phyloP scores from a whole-genome alignment of 306 rosid genomes.

The Begonia peltatifolia region DNA sequence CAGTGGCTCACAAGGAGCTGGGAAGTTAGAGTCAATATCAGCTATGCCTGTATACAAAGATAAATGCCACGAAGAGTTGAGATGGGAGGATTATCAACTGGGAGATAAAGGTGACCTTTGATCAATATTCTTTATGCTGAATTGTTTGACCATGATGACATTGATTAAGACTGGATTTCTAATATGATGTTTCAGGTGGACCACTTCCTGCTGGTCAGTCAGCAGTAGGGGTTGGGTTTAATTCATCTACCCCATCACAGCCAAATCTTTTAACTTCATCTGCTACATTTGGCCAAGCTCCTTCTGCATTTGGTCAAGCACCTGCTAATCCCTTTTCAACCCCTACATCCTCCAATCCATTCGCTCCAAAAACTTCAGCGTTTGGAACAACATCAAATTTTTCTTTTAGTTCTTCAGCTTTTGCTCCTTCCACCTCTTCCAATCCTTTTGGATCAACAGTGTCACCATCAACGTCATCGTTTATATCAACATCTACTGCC shows the following conservation, averaged over 20 bases:
- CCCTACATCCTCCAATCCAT: constrained; percentile 39
- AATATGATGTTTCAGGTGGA: constrained; percentile 44
- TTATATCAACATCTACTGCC: constrained; percentile 30
- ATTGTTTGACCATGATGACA: too few species aligned
- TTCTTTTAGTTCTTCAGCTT: constrained; percentile 47
- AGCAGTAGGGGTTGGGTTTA: constrained; percentile 36
- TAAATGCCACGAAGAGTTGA: constrained; percentile 79
- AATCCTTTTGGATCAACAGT: constrained; percentile 29
- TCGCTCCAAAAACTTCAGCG: constrained; percentile 45
- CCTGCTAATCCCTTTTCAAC: constrained; percentile 50
- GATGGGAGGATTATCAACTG: constrained; percentile 88
- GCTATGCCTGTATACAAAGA: constrained; percentile 76
- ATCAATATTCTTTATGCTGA: neutral
- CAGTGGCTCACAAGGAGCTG: constrained; percentile 29
- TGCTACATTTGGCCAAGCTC: constrained; percentile 2
- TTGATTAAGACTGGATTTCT: too few species aligned
- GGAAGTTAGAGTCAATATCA: constrained; percentile 68
- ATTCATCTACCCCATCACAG: constrained; percentile 27
- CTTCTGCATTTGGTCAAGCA: constrained; percentile 50
- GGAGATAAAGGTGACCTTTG: constrained; percentile 56
- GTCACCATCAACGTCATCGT: constrained; percentile 17
- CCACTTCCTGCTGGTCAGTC: constrained; percentile 51
- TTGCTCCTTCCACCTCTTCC: constrained; percentile 34
- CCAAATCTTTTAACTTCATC: constrained; percentile 27
- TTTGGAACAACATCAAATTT: constrained; percentile 40